These are phyloP conservation scores for Lactuca sativa DNA, from an alignment of 129 eudicot genomes.

Conservation along the genomic window DNA sequence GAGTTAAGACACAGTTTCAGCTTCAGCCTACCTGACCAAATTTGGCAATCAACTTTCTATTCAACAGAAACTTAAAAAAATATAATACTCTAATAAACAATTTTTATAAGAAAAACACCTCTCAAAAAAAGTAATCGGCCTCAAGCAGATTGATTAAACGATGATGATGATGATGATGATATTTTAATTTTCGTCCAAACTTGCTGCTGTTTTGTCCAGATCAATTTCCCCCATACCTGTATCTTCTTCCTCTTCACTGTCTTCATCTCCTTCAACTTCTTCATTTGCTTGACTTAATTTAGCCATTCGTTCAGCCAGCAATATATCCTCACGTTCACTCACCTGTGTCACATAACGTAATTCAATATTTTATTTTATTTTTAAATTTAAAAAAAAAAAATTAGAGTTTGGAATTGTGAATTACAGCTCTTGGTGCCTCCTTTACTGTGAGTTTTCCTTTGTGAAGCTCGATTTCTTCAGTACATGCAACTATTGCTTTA, in stretches of 20 bases:
- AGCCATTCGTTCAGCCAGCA: conserved; percentile 76
- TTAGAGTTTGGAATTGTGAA: conserved; percentile 6
- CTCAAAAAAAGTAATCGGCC: conserved; percentile 16
- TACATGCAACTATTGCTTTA: conserved; percentile 79
- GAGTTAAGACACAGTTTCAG: conserved; percentile 8
- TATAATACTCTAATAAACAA: conserved; percentile 8
- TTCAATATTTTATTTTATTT: too few species aligned
- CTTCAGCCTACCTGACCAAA: conserved; percentile 8
- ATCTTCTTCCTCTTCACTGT: conserved; percentile 95
- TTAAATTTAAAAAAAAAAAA: too few species aligned
- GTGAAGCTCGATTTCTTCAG: conserved; percentile 64
- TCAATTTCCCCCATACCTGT: conserved; percentile 95
- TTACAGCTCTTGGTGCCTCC: conserved; percentile 88
- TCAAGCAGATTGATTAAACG: not conserved
- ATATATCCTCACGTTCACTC: conserved; percentile 94
- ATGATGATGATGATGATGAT: too few species aligned
- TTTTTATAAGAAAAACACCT: conserved; percentile 12
- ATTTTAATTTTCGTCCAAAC: conserved; percentile 18
- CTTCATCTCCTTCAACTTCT: conserved; percentile 79
- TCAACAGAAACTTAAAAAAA: conserved; percentile 14
- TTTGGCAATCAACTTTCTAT: conserved; percentile 20
- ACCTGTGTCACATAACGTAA: conserved; percentile 37
- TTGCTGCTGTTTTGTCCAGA: conserved; percentile 47
- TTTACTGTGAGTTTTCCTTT: conserved; percentile 75
- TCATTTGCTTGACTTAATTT: conserved; percentile 65